Percentiles rank a stretch among this genome's conserved stretches.
These are phyloP conservation scores for Cryoendolithus antarcticus DNA, from an alignment of 2,329 filamentous ascomycete species.

Conservation along the genomic window DNA sequence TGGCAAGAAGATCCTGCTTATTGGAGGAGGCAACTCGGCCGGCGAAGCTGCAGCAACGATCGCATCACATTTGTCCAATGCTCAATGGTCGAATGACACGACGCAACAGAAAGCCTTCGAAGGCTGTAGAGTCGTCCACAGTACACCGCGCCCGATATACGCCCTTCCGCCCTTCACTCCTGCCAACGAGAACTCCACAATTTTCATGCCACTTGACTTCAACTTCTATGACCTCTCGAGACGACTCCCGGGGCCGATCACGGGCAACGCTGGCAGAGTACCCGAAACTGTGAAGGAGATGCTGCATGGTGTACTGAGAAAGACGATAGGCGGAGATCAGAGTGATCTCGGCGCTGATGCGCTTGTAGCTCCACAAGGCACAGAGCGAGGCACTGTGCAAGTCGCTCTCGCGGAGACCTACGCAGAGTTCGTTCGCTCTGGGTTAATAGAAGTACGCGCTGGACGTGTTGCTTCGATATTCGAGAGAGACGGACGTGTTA, in stretches of 20 bases:
- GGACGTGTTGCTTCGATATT: slow-evolving; percentile 22
- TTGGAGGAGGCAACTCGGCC: slow-evolving; percentile 74
- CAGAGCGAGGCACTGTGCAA: slow-evolving; percentile 35
- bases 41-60: slow-evolving; percentile 64
- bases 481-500: slow-evolving; percentile 3
- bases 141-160: slow-evolving; percentile 60
- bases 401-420: slow-evolving; percentile 62
- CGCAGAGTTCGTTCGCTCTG: slow-evolving; percentile 58
- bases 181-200: slow-evolving; percentile 23
- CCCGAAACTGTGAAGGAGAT: slow-evolving; percentile 34
- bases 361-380: slow-evolving; percentile 9
- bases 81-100: slow-evolving; percentile 38
- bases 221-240: slow-evolving; percentile 57
- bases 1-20: slow-evolving; percentile 54
- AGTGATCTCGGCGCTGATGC: slow-evolving; percentile 19
- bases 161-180: slow-evolving; percentile 47
- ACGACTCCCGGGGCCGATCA: slow-evolving; percentile 44
- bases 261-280: slow-evolving; percentile 54
- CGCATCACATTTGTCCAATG: slow-evolving; percentile 57
- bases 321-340: slow-evolving; percentile 35
- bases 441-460: slow-evolving; percentile 30
- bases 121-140: slow-evolving; percentile 50
- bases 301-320: slow-evolving; percentile 16
- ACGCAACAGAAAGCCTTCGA: slow-evolving; percentile 14
- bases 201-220: slow-evolving; percentile 63